Evolutionary conservation across 192 early-diverging fungal species (phyloP), one percentile per base, ranked within the genome.

Genomic region (Podila epigama): DNA sequence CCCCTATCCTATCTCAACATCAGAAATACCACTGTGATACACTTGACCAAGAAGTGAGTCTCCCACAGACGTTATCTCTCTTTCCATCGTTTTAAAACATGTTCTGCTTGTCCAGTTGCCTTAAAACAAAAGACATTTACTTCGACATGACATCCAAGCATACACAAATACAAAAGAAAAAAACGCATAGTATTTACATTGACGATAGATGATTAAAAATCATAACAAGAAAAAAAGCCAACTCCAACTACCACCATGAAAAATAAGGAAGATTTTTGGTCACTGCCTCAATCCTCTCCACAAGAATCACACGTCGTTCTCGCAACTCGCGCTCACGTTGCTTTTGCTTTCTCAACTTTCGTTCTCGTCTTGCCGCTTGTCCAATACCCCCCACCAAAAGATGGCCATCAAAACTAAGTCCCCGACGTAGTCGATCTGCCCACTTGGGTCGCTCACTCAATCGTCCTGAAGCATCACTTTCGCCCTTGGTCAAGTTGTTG

Each of bases 211-310:
- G 25, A 0, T 32, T 0, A 60, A 48, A 8, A 41, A 61, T 8
- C 13, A 51, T 2, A 25, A 34, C 28, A 34, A 35, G 31, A 20
- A 6, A 54, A 55, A 12, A 18, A 55, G 20, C 50, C 42, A 50
- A 42, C 15, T 11, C 22, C 27, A 22, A 29, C 20, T 54, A 68
- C 73, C 73, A 77, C 73, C 73, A 77, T 16, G 28, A 59, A 25
- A 77, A 77, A 22, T 77, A 77, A 8, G 73, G 73, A 39, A 77
- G 36, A 31, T 77, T 77, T 55, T 63, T 77, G 13, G 73, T 77
- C 54, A 77, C 73, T 22, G 73, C 66, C 56, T 77, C 73, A 44
- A 77, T 77, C 39, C 73, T 39, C 34, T 77, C 73, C 32, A 77
- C 51, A 22, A 77, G 60, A 0, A 77, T 40, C n/a, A 77, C 73